phyloP scores from a whole-genome alignment of 257 asterid genomes.

The Plantago ovata region DNA sequence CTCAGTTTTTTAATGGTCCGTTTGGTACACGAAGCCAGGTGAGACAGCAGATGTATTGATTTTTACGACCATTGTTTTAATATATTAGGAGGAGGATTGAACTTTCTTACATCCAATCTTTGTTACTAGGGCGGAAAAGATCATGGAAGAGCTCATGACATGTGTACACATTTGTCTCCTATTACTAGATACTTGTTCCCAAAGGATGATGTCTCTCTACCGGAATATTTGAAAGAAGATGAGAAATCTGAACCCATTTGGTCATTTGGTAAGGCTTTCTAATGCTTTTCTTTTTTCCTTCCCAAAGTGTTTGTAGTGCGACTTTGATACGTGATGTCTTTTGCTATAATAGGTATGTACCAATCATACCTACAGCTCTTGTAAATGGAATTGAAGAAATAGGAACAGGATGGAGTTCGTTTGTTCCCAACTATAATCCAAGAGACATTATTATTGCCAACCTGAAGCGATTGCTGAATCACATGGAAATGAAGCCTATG shows the following conservation, averaged over 20 bases:
- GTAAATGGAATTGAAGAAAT: conserved; percentile 99
- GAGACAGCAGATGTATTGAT: conserved; percentile 6
- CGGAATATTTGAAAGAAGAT: conserved; percentile 81
- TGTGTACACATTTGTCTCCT: conserved; percentile 62
- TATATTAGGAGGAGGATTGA: background rate
- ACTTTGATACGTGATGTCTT: conserved; percentile 16
- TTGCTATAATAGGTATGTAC: conserved; percentile 83
- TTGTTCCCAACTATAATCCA: conserved; percentile 83
- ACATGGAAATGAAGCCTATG: conserved; percentile 70
- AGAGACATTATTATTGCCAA: conserved; percentile 75
- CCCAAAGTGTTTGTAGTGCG: background rate
- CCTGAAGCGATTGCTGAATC: conserved; percentile 63
- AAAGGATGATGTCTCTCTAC: conserved; percentile 77
- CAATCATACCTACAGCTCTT: conserved; percentile 80
- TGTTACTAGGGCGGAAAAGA: conserved; percentile 90
- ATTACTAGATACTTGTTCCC: conserved; percentile 76
- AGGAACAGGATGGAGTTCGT: conserved; percentile 98
- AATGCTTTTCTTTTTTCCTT: background rate
- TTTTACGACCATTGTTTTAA: background rate
- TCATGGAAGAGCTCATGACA: conserved; percentile 95
- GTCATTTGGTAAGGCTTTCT: conserved; percentile 60
- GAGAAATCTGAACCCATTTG: conserved; percentile 86
- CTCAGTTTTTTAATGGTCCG: conserved; percentile 93
- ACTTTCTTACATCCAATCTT: background rate
- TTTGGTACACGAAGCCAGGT: conserved; percentile 95